Base-by-base conservation (phyloP, 192 early-diverging fungal species). In the Podila clonocystis region DNA sequence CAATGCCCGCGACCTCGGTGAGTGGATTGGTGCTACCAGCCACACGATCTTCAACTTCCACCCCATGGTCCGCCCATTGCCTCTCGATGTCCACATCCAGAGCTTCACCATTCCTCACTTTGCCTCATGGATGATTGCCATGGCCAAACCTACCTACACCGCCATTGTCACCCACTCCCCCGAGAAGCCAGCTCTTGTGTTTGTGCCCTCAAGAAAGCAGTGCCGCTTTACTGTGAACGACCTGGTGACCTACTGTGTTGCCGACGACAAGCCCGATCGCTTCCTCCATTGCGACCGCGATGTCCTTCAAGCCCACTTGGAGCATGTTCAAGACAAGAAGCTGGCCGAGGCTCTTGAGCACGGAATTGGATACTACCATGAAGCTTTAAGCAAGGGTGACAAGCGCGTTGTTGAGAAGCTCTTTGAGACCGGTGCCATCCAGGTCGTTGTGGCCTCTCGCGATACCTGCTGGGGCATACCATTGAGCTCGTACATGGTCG, bases 1-100 rank as follows among this genome's bases (percentile, higher is more conserved):
- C 28, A 99, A 99, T 82, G 97, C 97, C n/a, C 87, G 93, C n/a
- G 98, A 99, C 72, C 83, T 99, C 49, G 98, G 96, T 3, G 95
- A 96, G 72, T 99, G 98, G 98, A 94, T 99, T 68, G 97, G 96
- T 38, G 94, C 94, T 0, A 89, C 91, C 0, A 72, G 83, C 28
- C 86, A 89, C 6, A 86, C 90, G 8, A 91, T 96, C n/a, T 97
- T 95, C 82, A 99, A 97, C 82, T 99, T 99, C 85, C 91, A 93
- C 49, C 97, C 97, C 30, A 93, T 91, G 20, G 97, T 98, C 19
- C 91, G 98, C 2, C 94, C 97, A 26, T 90, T 97, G 48, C 97
- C 98, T 17, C 84, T 99, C 67, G 97, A 98, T 82, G 95, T 98
- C 57, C 93, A 93, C 62, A 97, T 99, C 75, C 96, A 97, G 75